phyloP scores from a whole-genome alignment of 129 eudicot genomes.

The Artemisia annua region DNA sequence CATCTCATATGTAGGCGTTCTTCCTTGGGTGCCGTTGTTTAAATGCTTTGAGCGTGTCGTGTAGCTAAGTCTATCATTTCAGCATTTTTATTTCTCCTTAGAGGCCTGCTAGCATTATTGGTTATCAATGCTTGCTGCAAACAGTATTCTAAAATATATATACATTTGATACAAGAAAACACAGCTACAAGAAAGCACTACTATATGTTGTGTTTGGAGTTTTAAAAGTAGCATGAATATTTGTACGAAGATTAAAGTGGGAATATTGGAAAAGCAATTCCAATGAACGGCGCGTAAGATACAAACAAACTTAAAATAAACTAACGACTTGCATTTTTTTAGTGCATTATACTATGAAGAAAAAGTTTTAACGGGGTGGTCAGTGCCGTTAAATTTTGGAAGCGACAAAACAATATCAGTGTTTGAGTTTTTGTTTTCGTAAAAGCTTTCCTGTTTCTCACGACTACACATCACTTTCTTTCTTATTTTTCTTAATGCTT shows the following conservation, averaged over 20 bases:
- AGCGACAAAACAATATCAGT: background rate
- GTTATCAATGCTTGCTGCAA: too few species aligned
- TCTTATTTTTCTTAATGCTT: background rate
- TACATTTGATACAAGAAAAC: too few species aligned
- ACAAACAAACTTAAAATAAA: background rate
- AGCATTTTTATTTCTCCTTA: too few species aligned
- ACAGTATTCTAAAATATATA: too few species aligned
- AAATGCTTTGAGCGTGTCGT: too few species aligned
- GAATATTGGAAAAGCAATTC: conserved; percentile 28
- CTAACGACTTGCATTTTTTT: conserved; percentile 12
- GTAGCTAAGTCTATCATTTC: too few species aligned
- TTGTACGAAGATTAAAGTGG: conserved; percentile 18
- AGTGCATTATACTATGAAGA: background rate
- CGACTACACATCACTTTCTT: conserved; percentile 19
- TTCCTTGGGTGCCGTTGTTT: too few species aligned
- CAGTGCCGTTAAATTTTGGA: conserved; percentile 8
- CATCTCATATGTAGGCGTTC: too few species aligned
- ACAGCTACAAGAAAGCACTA: too few species aligned
- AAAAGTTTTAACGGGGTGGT: background rate
- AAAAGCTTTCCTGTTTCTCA: conserved; percentile 19
- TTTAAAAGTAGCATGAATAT: conserved; percentile 22
- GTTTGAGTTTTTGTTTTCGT: conserved; percentile 5
- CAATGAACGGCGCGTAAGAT: conserved; percentile 31
- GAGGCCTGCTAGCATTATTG: too few species aligned
- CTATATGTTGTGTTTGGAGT: background rate